Base-by-base conservation (phyloP, 768 basidiomycete genomes). In the Pleurotus tuoliensis region DNA sequence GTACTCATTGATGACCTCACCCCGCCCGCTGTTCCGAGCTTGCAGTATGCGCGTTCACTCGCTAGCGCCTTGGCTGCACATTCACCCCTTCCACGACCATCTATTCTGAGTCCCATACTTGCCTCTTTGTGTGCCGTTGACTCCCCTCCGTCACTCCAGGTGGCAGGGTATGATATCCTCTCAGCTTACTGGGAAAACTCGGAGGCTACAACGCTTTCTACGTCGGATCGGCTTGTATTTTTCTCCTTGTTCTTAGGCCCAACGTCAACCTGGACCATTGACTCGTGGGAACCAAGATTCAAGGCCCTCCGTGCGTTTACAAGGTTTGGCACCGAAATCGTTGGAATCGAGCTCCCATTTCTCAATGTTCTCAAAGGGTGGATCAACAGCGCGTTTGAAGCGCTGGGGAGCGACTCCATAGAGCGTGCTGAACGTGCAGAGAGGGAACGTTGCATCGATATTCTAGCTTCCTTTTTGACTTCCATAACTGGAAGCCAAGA, bases 101-200 rank as follows among this genome's bases (percentile, higher is more conserved):
- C 80, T 22, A 58, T 66, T n/a, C 70, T 91, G 12, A 80, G 77
- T 54, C 83, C 86, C 12, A 76, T 92, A 53, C 72, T 90, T 2
- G 75, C 76, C 5, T 75, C 80, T 1, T 73, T 92, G 9, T 91
- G 90, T 65, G 67, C 74, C 39, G 53, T 69, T 5, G 76, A 81
- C 15, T 76, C 79, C 0, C 87, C 88, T 1, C 59, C 75, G 0
- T 70, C 82, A 0, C 59, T 91, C 3, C 88, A 89, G 63, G 80
- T 80, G 6, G 79, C 83, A 0, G 90, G 90, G 0, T 89, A 78
- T 61, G 90, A 92, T 56, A 82, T 90, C 58, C 74, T 91, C 51
- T 75, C 85, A 12, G 78, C 86, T 2, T 92, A 86, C 65, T 84
- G 82, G 72, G 82, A 87, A 63, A 83, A 84, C 64, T 73, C 69